These are phyloP conservation scores for Phaeosphaeriaceae sp. DNA, from an alignment of 2,329 filamentous ascomycete genomes.

Conservation along the genomic window DNA sequence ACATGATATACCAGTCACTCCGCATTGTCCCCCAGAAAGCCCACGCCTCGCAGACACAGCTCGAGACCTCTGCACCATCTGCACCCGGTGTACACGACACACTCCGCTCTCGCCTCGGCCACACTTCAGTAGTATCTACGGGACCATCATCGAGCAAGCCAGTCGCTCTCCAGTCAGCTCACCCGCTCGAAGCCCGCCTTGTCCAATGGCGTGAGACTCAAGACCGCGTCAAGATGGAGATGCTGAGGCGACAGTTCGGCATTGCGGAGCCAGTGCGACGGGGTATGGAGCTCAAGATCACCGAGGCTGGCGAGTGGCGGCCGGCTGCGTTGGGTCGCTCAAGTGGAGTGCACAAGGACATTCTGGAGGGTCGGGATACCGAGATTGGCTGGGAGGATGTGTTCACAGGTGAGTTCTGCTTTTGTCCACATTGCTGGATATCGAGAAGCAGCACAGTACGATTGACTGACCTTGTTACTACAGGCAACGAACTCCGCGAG, in stretches of 20 bases:
- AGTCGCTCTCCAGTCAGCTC: slow-evolving; percentile 68
- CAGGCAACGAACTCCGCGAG: slow-evolving; percentile 73
- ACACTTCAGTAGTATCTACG: slow-evolving; percentile 49
- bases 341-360: slow-evolving; percentile 84
- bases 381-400: slow-evolving; percentile 93
- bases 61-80: slow-evolving; percentile 74
- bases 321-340: slow-evolving; percentile 73
- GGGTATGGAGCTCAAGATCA: slow-evolving; percentile 94
- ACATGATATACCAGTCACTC: slow-evolving; percentile 70
- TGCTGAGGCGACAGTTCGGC: slow-evolving; percentile 85
- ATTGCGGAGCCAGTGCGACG: slow-evolving; percentile 91
- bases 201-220: slow-evolving; percentile 90
- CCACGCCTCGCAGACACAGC: slow-evolving; percentile 67
- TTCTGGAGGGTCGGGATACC: slow-evolving; percentile 79
- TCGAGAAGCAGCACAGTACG: background rate
- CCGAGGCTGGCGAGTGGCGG: slow-evolving; percentile 79
- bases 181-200: slow-evolving; percentile 92
- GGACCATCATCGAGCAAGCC: slow-evolving; percentile 32
- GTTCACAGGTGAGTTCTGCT: slow-evolving; percentile 68
- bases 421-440: background rate
- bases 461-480: slow-evolving; percentile 20
- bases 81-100: slow-evolving; percentile 94
- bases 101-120: slow-evolving; percentile 82
- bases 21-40: slow-evolving; percentile 80
- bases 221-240: slow-evolving; percentile 85